phyloP scores from a whole-genome alignment of 2,329 filamentous ascomycete genomes.

The Cercospora beticola region DNA sequence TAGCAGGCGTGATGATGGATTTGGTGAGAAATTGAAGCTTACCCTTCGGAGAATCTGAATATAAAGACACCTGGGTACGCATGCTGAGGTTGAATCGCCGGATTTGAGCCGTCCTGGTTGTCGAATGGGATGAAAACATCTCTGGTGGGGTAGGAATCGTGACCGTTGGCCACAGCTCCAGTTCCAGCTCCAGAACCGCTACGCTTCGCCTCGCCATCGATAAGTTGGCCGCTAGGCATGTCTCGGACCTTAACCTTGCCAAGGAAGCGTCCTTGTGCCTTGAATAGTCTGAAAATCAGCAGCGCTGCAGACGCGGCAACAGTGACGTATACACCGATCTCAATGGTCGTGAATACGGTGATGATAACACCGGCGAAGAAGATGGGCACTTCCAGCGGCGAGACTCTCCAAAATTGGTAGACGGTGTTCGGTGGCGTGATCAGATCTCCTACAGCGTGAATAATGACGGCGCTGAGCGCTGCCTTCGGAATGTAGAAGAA shows the following conservation, averaged over 20 bases:
- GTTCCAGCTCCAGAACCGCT: slow-evolving; percentile 23
- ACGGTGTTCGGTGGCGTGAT: slow-evolving; percentile 88
- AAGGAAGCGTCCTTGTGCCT: slow-evolving; percentile 79
- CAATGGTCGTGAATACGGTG: slow-evolving; percentile 83
- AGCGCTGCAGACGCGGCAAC: slow-evolving; percentile 74
- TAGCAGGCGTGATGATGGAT: neutral
- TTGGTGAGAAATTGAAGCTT: neutral
- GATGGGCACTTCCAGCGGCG: slow-evolving; percentile 83
- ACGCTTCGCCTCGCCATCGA: slow-evolving; percentile 13
- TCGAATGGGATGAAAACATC: slow-evolving; percentile 86
- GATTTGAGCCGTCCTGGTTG: slow-evolving; percentile 88
- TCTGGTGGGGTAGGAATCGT: slow-evolving; percentile 56
- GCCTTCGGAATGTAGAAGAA: slow-evolving; percentile 93
- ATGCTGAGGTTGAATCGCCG: slow-evolving; percentile 71
- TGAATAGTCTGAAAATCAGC: slow-evolving; percentile 78
- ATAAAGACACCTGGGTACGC: slow-evolving; percentile 94
- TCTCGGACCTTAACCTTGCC: slow-evolving; percentile 82
- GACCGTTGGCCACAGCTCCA: slow-evolving; percentile 34
- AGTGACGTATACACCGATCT: slow-evolving; percentile 88
- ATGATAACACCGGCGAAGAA: slow-evolving; percentile 93
- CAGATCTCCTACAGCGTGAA: slow-evolving; percentile 90
- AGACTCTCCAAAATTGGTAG: slow-evolving; percentile 93
- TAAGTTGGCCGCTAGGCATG: slow-evolving; percentile 46
- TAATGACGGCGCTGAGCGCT: slow-evolving; percentile 82
- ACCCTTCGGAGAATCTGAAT: slow-evolving; percentile 85